These are phyloP conservation scores for Spatholobus suberectus DNA, from an alignment of 306 rosid genomes.

Conservation along the genomic window DNA sequence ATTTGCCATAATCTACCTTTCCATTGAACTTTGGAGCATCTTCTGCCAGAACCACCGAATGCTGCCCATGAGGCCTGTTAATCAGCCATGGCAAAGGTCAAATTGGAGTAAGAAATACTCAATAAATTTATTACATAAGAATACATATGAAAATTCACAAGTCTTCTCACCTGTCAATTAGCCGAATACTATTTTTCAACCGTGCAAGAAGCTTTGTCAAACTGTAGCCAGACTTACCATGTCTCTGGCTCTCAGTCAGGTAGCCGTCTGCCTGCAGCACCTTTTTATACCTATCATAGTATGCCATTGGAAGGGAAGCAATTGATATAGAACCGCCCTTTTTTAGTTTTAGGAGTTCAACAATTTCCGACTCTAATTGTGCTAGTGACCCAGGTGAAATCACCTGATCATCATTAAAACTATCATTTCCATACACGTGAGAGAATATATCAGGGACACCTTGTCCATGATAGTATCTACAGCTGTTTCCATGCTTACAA, in stretches of 20 bases:
- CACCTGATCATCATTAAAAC: slow-evolving; percentile 51
- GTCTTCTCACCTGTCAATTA: slow-evolving; percentile 78
- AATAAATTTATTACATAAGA: not conserved
- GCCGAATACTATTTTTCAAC: slow-evolving; percentile 63
- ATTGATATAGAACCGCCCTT: slow-evolving; percentile 79
- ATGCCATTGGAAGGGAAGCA: slow-evolving; percentile 85
- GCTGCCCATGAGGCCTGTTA: slow-evolving; percentile 94
- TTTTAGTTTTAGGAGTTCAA: slow-evolving; percentile 66
- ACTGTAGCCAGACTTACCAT: slow-evolving; percentile 89
- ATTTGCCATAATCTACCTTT: slow-evolving; percentile 65
- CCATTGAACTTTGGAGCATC: slow-evolving; percentile 61
- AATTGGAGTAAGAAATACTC: slow-evolving; percentile 1
- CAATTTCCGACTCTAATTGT: slow-evolving; percentile 72
- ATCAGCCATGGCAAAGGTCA: not conserved
- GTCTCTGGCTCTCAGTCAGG: slow-evolving; percentile 89
- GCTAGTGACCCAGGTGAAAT: slow-evolving; percentile 66
- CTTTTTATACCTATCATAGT: slow-evolving; percentile 77
- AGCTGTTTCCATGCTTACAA: slow-evolving; percentile 82
- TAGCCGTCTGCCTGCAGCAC: slow-evolving; percentile 86
- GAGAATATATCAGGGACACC: slow-evolving; percentile 45
- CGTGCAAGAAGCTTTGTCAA: slow-evolving; percentile 80
- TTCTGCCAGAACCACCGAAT: slow-evolving; percentile 75
- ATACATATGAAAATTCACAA: not conserved
- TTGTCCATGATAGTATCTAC: slow-evolving; percentile 70
- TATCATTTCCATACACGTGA: slow-evolving; percentile 50